A percentile compares a stretch with the other conserved stretches of the same genome.
These are phyloP conservation scores for Oryza brachyantha DNA, from an alignment of 176 grass and related monocot genomes.

Conservation along the genomic window DNA sequence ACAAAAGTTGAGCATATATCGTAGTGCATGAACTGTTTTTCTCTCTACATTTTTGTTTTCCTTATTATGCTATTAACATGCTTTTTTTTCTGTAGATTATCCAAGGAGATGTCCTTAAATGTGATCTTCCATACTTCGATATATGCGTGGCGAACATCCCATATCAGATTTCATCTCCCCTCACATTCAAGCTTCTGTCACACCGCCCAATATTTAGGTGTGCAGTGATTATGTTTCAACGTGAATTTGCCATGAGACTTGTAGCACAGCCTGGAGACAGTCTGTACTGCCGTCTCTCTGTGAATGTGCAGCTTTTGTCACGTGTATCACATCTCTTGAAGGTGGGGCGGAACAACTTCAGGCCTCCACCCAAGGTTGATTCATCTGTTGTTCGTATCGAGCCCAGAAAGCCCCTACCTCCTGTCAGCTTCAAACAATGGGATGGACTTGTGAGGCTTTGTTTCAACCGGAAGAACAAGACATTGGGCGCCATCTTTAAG, in stretches of 20 bases:
- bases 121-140: conserved; percentile 90
- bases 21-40: neutral
- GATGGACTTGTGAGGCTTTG: conserved; percentile 78
- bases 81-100: conserved; percentile 51
- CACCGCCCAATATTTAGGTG: conserved; percentile 89
- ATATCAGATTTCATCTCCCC: conserved; percentile 85
- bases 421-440: conserved; percentile 90
- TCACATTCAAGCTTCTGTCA: conserved; percentile 84
- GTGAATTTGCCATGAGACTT: conserved; percentile 91
- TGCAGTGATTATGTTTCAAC: conserved; percentile 96
- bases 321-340: conserved; percentile 88
- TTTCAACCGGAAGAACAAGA: conserved; percentile 92
- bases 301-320: conserved; percentile 83
- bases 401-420: conserved; percentile 78
- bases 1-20: neutral
- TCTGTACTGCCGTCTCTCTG: conserved; percentile 91
- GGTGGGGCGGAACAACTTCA: conserved; percentile 89
- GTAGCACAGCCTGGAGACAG: conserved; percentile 81
- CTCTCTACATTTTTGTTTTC: neutral
- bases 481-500: conserved; percentile 75
- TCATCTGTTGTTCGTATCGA: conserved; percentile 92
- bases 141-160: conserved; percentile 97
- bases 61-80: neutral
- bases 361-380: conserved; percentile 88
- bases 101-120: conserved; percentile 95